Base-by-base conservation (phyloP, 2,329 filamentous ascomycete species). In the Ceratocystis alfenasii region DNA sequence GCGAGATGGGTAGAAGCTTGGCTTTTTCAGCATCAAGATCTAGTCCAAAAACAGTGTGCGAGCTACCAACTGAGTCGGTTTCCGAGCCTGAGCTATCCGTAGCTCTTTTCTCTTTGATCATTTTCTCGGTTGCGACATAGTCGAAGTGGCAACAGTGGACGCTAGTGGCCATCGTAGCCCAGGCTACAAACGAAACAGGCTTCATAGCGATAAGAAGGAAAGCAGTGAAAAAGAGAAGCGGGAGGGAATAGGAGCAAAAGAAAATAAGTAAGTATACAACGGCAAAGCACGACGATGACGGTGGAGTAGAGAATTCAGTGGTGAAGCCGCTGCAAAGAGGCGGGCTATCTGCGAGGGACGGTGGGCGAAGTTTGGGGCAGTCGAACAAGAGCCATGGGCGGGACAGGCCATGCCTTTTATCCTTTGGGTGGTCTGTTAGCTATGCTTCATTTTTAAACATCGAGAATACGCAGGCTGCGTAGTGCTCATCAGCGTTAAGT, bases 161-260 rank as follows among this genome's bases (percentile, higher is more conserved):
- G 2, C 25, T 60, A 22, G 41, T 25, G 41, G 44, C 36, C 20
- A 45, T 22, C 17, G 41, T 33, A 28, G 28, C 44, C 17, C 60
- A 17, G 2, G 12, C 25, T 15, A 60, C 15, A 20, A 61, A 17
- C 15, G 41, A 33, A 5, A 41, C 5, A 1, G 61, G 33, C 36
- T 33, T 65, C 63, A 65, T 65, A 15, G 12, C 30, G 55, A 53
- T 5, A 25, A 53, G 48, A 22, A 12, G 46, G 44, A 25, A 5
- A 25, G 46, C 7, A 20, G 33, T 5, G 1, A 61, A 36, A 0
- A 22, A 22, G 17, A 15, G 22, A 22, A 36, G n/a, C 20, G 33
- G 3, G 41, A 17, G 2, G 30, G 6, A 41, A 5, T 2, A 41
- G 7, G n/a, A 22, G 41, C 50, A 28, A 3, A 55, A 48, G 17